Base-by-base conservation (phyloP, 164 flowering plant species). In the Echeveria elegans region DNA sequence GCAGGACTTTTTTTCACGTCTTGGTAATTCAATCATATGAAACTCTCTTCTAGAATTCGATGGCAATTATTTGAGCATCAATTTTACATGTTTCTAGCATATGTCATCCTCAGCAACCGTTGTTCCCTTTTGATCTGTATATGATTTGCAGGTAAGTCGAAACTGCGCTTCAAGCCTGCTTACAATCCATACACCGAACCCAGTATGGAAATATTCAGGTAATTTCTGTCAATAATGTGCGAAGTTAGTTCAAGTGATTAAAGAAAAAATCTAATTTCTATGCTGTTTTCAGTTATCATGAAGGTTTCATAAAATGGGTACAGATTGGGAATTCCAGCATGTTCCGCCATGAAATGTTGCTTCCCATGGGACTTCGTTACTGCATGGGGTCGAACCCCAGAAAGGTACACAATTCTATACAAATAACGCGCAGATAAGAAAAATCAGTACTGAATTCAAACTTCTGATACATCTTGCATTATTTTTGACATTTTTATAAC, bases 141-240 rank as follows among this genome's bases (percentile, higher is more conserved):
- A 67, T 26, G 63, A 66, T 71, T 56, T 53, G 29, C 81, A 92
- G 99, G 97, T 31, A 88, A 92, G 96, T 77, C 92, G 32, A 85
- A 88, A 66, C 75, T 95, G 47, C 81, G 79, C 15, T 95, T 88
- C 83, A 95, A 95, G 79, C 94, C 99, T 63, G 89, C 99, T 34
- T 95, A 92, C 80, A 95, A 95, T 77, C 97, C 97, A 0, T 95
- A 92, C 50, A 95, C 97, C 16, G 97, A 92, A 66, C 99, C 97
- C 47, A 95, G 99, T 79, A 95, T 95, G 99, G 99, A 95, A 70
- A 92, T 92, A 45, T 95, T 87, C 85, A 88, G 97, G 99, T 94
- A 67, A n/a, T n/a, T n/a, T n/a, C n/a, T n/a, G n/a, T n/a, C n/a
- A n/a, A n/a, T n/a, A n/a, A n/a, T n/a, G n/a, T n/a, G n/a, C n/a